phyloP scores from a whole-genome alignment of 139 green algal genomes.

The Haematococcus lacustris region DNA sequence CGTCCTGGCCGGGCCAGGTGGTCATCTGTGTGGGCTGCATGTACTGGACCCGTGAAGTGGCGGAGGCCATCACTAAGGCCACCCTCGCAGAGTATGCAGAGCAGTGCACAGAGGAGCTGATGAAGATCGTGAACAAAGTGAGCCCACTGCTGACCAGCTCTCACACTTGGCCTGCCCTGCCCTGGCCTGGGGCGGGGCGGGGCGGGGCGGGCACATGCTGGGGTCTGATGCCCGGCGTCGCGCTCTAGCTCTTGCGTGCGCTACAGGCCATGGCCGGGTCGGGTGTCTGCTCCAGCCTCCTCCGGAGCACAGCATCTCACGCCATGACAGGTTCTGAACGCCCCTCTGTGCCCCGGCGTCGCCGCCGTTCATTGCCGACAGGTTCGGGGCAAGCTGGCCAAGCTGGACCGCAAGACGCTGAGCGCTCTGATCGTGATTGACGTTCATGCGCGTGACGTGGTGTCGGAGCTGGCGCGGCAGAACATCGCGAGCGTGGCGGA shows the following conservation, averaged over 20 bases:
- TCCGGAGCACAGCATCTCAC: no score
- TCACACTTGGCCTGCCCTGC: no score
- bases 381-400: slow-evolving; percentile 63
- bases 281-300: no score
- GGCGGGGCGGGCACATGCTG: no score
- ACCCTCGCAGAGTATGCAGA: slow-evolving; percentile 47
- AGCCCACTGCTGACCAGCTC: slow-evolving; percentile 3
- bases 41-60: slow-evolving; percentile 68
- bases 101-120: slow-evolving; percentile 57
- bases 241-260: no score
- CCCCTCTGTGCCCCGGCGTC: no score
- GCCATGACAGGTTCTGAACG: no score
- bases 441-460: slow-evolving; percentile 67
- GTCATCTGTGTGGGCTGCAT: slow-evolving; percentile 59
- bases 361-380: no score
- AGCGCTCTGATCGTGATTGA: slow-evolving; percentile 75
- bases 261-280: no score
- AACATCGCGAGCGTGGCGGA: no score
- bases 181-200: no score
- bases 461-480: slow-evolving; percentile 38
- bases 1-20: slow-evolving; percentile 58
- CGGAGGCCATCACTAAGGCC: slow-evolving; percentile 39
- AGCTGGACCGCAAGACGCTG: slow-evolving; percentile 72
- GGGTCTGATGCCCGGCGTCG: no score
- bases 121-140: slow-evolving; percentile 59